Conservation (phyloP, 805 yeast species). For the Metschnikowia koreensis region DNA sequence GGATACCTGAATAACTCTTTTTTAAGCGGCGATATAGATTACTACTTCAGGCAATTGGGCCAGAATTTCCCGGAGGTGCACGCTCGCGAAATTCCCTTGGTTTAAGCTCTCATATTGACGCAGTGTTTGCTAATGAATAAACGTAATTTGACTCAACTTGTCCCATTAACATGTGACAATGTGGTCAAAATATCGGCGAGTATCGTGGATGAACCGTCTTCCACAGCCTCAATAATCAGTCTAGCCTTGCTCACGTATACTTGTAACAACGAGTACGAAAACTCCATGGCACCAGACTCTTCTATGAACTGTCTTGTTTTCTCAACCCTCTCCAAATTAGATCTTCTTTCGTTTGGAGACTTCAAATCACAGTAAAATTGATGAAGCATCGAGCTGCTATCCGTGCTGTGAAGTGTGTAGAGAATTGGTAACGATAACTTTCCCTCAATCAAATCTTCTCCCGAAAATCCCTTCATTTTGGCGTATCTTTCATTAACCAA, state of each 20-base stretch:
- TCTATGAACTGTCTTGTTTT: constrained; percentile 10
- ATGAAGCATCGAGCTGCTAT: constrained; percentile 21
- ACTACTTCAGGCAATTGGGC: constrained; percentile 22
- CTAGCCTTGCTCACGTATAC: constrained; percentile 22
- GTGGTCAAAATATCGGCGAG: not conserved
- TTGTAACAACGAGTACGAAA: constrained; percentile 23
- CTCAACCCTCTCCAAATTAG: not conserved
- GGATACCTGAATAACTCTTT: constrained; percentile 6
- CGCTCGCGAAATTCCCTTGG: constrained; percentile 3
- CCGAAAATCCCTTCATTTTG: constrained; percentile 68
- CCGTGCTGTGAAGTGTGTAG: constrained; percentile 36
- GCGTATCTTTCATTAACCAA: constrained; percentile 48
- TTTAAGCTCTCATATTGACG: not conserved
- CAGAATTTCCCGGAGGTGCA: constrained; percentile 1
- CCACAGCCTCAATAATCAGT: constrained; percentile 5
- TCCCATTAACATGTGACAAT: constrained; percentile 1
- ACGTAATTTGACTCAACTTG: not conserved
- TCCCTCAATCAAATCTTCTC: constrained; percentile 86
- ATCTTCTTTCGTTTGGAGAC: constrained; percentile 15
- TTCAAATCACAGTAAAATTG: constrained; percentile 19
- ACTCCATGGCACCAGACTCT: constrained; percentile 25
- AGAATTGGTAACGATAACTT: constrained; percentile 85
- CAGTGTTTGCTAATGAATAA: no score
- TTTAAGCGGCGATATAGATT: constrained; percentile 23
- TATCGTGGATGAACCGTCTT: not conserved